A percentile compares a stretch with the other conserved stretches of the same genome.
These are phyloP conservation scores for Dactylellina sp. DNA, from an alignment of 2,329 filamentous ascomycete genomes.

Conservation along the genomic window DNA sequence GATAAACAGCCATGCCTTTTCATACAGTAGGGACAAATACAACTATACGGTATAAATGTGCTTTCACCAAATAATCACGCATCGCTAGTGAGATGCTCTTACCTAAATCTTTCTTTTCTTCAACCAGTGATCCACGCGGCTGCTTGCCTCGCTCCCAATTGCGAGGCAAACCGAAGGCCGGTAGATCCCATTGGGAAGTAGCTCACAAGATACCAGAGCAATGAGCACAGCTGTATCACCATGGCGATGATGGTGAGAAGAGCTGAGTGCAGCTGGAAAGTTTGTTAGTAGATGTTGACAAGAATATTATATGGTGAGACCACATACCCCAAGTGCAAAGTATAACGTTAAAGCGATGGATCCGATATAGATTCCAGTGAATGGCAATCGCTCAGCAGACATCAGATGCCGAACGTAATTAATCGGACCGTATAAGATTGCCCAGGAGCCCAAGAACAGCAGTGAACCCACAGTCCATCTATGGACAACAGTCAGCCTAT, in stretches of 20 bases:
- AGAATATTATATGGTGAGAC: slow-evolving; percentile 42
- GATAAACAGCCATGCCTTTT: slow-evolving; percentile 9
- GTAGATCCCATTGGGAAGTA: slow-evolving; percentile 98
- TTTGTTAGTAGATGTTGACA: slow-evolving; percentile 27
- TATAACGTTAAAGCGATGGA: slow-evolving; percentile 90
- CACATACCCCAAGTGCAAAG: slow-evolving; percentile 89
- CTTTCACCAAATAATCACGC: neutral
- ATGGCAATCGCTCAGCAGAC: slow-evolving; percentile 85
- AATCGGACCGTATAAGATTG: slow-evolving; percentile 90
- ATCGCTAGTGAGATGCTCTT: neutral
- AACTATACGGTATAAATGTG: neutral
- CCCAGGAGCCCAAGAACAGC: slow-evolving; percentile 91
- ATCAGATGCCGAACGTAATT: slow-evolving; percentile 85
- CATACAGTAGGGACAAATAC: neutral
- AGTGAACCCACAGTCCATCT: slow-evolving; percentile 96
- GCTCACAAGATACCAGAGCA: slow-evolving; percentile 93
- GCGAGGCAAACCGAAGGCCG: slow-evolving; percentile 85
- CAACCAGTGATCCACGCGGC: slow-evolving; percentile 88
- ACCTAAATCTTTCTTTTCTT: slow-evolving; percentile 24
- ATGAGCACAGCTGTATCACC: slow-evolving; percentile 82
- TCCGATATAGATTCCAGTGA: slow-evolving; percentile 94
- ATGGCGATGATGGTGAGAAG: slow-evolving; percentile 86
- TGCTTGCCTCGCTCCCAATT: slow-evolving; percentile 85
- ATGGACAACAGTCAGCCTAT: slow-evolving; percentile 53
- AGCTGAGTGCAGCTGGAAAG: slow-evolving; percentile 79